phyloP scores from a whole-genome alignment of 2,329 filamentous ascomycete species.

The Sporothrix euskadiensis region DNA sequence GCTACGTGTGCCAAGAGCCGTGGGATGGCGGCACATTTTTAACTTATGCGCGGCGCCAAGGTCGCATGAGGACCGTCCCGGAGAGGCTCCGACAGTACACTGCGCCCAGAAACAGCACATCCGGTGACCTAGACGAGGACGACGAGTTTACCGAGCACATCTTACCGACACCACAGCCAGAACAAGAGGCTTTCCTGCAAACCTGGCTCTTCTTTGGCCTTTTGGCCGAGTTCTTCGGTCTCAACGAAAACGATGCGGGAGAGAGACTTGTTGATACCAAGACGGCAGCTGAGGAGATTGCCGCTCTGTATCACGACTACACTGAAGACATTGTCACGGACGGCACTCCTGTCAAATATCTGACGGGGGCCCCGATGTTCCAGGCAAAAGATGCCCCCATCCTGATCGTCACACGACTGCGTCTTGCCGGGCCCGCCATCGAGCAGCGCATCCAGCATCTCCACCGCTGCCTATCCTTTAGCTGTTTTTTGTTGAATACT shows the following conservation, averaged over 20 bases:
- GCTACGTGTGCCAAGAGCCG: conserved; percentile 6
- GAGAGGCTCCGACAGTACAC: conserved; percentile 14
- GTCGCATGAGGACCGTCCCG: conserved; percentile 17
- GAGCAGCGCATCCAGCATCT: conserved; percentile 32
- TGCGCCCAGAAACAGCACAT: not conserved
- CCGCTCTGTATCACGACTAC: not conserved
- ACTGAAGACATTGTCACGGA: not conserved
- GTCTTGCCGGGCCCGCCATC: conserved; percentile 22
- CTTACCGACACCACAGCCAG: not conserved
- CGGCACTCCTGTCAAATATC: not conserved
- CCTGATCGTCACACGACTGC: conserved; percentile 29
- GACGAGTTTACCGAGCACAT: conserved; percentile 19
- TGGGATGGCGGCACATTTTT: conserved; percentile 19
- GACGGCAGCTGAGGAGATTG: conserved; percentile 3
- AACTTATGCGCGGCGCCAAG: not conserved
- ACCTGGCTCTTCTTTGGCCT: conserved; percentile 42
- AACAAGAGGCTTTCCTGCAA: conserved; percentile 36
- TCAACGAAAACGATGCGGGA: conserved; percentile 33
- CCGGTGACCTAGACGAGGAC: not conserved
- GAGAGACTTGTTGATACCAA: not conserved
- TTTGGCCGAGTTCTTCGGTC: conserved; percentile 37
- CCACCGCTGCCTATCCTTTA: conserved; percentile 32
- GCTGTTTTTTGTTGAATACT: conserved; percentile 30
- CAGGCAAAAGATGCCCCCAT: not conserved
- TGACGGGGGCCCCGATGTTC: not conserved